Percentiles rank a stretch among this genome's conserved stretches.
phyloP scores from a whole-genome alignment of 2,329 filamentous ascomycete species.

The Claviceps cyperi region DNA sequence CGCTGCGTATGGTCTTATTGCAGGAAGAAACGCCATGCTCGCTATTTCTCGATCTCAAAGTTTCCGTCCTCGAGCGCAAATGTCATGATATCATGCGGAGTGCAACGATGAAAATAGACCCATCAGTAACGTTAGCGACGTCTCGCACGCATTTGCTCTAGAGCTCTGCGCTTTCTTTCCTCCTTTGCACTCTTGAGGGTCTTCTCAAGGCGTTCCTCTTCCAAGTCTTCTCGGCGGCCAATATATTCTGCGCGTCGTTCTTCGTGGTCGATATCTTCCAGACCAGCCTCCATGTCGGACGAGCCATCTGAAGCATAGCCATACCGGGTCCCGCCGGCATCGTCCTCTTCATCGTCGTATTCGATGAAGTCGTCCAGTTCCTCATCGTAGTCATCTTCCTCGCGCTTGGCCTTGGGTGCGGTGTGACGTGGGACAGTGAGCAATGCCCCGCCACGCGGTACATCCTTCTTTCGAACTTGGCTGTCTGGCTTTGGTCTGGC shows the following conservation, averaged over 20 bases:
- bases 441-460: constrained; percentile 26
- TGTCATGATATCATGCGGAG: background rate
- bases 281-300: constrained; percentile 66
- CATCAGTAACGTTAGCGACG: constrained; percentile 11
- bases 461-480: constrained; percentile 18
- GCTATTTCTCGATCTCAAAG: background rate
- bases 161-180: constrained; percentile 30
- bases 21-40: background rate
- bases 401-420: constrained; percentile 21
- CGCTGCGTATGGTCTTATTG: background rate
- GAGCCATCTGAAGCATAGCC: constrained; percentile 50
- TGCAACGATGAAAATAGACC: background rate
- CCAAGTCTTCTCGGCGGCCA: constrained; percentile 53
- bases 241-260: constrained; percentile 46
- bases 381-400: constrained; percentile 48
- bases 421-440: constrained; percentile 20
- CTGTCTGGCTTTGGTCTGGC: constrained; percentile 39
- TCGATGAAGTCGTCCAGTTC: constrained; percentile 48
- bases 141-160: constrained; percentile 21
- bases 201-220: constrained; percentile 48
- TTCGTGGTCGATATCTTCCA: constrained; percentile 60
- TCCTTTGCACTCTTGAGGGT: constrained; percentile 48
- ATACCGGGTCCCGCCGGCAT: constrained; percentile 27
- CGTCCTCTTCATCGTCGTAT: constrained; percentile 42
- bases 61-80: background rate